A percentile compares a stretch with the other conserved stretches of the same genome.
Evolutionary conservation across 208 protist species (phyloP).

Genomic region (Wallacemonas sp.): DNA sequence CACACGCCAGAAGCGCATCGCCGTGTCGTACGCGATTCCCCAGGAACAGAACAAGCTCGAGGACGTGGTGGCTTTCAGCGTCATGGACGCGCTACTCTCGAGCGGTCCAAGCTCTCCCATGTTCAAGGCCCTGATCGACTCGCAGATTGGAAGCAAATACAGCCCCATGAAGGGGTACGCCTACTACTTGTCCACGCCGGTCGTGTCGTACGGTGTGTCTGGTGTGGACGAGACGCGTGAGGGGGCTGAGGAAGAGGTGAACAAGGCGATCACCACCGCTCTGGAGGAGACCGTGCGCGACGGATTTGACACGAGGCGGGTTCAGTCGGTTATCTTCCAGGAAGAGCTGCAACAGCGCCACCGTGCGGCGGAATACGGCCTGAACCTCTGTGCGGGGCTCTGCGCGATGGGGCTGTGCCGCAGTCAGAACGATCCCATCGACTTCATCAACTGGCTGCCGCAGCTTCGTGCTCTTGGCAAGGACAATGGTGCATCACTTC

Average conservation of each 20-base stretch:
- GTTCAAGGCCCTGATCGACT: conserved; percentile 89
- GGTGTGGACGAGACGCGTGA: conserved; percentile 76
- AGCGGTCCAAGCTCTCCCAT: conserved; percentile 85
- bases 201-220: conserved; percentile 89
- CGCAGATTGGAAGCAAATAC: conserved; percentile 86
- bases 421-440: conserved; percentile 66
- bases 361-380: conserved; percentile 83
- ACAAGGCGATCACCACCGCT: conserved; percentile 52
- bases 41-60: conserved; percentile 59
- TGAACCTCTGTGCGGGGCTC: conserved; percentile 75
- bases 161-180: conserved; percentile 83
- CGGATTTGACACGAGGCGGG: conserved; percentile 83
- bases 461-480: conserved; percentile 59
- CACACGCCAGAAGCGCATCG: conserved; percentile 76
- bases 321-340: conserved; percentile 87
- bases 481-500: conserved; percentile 58
- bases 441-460: conserved; percentile 89
- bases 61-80: conserved; percentile 78
- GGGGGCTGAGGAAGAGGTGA: conserved; percentile 62
- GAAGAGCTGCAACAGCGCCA: conserved; percentile 89
- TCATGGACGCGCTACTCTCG: conserved; percentile 84
- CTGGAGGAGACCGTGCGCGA: conserved; percentile 58
- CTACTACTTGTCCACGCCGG: conserved; percentile 77
- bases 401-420: conserved; percentile 76
- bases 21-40: conserved; percentile 75